Percentiles rank a stretch among this genome's conserved stretches.
These are phyloP conservation scores for Chrysopogon serrulatus DNA, from an alignment of 176 grass and related monocot genomes.

Conservation along the genomic window DNA sequence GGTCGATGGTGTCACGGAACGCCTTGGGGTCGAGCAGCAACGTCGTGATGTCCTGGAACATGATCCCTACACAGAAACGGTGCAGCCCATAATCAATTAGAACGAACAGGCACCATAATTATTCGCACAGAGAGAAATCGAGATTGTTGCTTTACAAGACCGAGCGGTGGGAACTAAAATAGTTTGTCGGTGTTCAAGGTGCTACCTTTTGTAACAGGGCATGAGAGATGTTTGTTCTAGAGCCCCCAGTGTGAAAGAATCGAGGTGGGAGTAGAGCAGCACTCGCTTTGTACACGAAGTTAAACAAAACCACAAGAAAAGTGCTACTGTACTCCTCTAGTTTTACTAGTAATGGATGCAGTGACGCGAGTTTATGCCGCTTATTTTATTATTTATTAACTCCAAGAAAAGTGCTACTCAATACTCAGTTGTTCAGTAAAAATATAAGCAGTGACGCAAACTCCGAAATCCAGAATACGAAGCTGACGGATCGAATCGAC, in stretches of 20 bases:
- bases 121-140: background rate
- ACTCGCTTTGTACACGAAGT: background rate
- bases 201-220: background rate
- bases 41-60: slow-evolving; percentile 98
- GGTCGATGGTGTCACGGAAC: slow-evolving; percentile 78
- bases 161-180: background rate
- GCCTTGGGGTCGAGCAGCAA: slow-evolving; percentile 72
- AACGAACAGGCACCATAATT: background rate
- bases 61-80: slow-evolving; percentile 43
- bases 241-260: background rate
- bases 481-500: background rate
- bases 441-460: background rate
- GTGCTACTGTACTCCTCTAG: background rate
- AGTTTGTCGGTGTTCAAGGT: background rate
- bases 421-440: too few species aligned
- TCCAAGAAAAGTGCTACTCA: background rate
- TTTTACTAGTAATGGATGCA: background rate
- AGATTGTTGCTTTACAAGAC: background rate
- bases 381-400: background rate
- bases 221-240: background rate
- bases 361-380: background rate
- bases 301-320: background rate
- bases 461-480: background rate
- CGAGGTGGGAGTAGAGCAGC: background rate
- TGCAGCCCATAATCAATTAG: background rate